These are phyloP conservation scores for Cyberlindnera xishuangbannaensis DNA, from an alignment of 805 yeast species.

Conservation along the genomic window DNA sequence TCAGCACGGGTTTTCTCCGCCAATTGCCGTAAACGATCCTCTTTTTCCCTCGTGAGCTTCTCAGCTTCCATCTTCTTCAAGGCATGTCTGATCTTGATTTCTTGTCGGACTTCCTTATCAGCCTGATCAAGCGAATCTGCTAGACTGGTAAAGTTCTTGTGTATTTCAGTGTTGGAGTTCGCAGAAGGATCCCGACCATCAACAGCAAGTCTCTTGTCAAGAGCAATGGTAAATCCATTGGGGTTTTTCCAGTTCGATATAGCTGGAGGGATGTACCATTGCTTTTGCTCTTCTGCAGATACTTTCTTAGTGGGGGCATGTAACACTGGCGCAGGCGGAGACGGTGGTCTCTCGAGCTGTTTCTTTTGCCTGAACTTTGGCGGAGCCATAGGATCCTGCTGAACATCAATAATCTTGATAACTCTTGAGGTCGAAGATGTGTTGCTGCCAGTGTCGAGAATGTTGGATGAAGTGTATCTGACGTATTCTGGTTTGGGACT, in stretches of 20 bases:
- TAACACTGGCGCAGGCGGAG: conserved; percentile 69
- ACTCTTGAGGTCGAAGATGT: conserved; percentile 34
- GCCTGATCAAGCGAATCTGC: conserved; percentile 71
- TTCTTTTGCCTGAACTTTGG: conserved; percentile 63
- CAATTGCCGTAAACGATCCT: conserved; percentile 42
- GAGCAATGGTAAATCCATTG: conserved; percentile 76
- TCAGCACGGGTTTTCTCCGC: conserved; percentile 36
- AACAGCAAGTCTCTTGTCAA: conserved; percentile 68
- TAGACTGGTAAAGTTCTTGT: conserved; percentile 54
- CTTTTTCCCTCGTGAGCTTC: conserved; percentile 43
- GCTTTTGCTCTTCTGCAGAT: conserved; percentile 65
- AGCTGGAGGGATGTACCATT: conserved; percentile 88
- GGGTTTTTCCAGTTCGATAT: conserved; percentile 95
- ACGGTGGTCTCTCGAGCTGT: conserved; percentile 63
- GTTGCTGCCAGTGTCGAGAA: conserved; percentile 29
- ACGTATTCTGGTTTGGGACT: conserved; percentile 36
- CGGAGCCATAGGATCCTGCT: conserved; percentile 84
- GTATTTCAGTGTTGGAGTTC: conserved; percentile 35
- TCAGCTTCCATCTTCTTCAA: conserved; percentile 45
- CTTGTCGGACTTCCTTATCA: conserved; percentile 53
- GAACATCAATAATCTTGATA: conserved; percentile 60
- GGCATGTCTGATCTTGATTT: conserved; percentile 44
- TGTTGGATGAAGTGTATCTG: conserved; percentile 38
- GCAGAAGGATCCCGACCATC: conserved; percentile 35
- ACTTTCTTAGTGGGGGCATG: conserved; percentile 42